Evolutionary conservation across 129 eudicot genomes (phyloP), one percentile per base, ranked within the genome.

Genomic region (Lactuca sativa): DNA sequence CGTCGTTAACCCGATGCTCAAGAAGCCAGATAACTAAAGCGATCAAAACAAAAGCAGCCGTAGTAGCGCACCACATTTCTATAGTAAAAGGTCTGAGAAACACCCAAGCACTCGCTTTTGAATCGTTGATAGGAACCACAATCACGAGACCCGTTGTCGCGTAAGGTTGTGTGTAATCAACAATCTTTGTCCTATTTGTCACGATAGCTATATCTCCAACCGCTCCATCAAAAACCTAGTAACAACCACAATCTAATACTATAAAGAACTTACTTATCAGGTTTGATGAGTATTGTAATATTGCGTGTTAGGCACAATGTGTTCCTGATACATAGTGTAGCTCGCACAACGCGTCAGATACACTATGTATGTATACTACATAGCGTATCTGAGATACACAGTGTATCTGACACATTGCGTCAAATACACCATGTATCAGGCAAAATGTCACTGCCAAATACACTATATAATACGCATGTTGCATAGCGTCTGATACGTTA

Each of bases 171-270:
- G 95, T 87, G 67, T 83, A 90, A 70, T 90, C 97, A 33, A 81
- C 97, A 15, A 85, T 85, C 74, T 65, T 85, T 4, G 92, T 88
- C 52, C 97, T 84, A 54, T 79, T 83, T n/a, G 90, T 88, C 31
- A 83, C 90, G 5, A 90, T 90, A 7, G 95, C 84, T 56, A 90
- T 80, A 71, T 90, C 97, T 59, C 97, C 97, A 48, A 85, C 90
- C 4, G 89, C 97, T 53, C 91, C 97, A 75, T 90, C 97, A 77
- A 76, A 85, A 41, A 67, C 85, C 97, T 90, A 64, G 40, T 12
- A 54, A 40, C 15, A 69, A 63, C 59, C 70, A 60, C 43, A 75
- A 47, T 2, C 62, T 17, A 62, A 25, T 41, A 25, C 47, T 5
- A 59, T 14, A 10, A 34, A 25, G 1, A 11, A 49, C 31, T 49